Evolutionary conservation across 75 land plant species (phyloP).

Genomic region (Azolla pinnata): DNA sequence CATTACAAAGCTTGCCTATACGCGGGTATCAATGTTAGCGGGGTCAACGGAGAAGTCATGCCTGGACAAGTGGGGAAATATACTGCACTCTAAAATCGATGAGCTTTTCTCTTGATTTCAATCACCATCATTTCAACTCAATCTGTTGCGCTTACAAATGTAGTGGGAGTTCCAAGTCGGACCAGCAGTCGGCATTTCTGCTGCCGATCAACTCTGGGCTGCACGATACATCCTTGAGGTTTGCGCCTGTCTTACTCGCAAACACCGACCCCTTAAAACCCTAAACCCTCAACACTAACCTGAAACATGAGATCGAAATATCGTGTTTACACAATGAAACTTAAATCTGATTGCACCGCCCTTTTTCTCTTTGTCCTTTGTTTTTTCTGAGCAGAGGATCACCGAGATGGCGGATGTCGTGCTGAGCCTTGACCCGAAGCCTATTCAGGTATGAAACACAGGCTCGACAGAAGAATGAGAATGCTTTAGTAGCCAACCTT

Average conservation of each 20-base stretch:
- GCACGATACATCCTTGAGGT: constrained; percentile 67
- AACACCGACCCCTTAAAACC: too few relatives aligned
- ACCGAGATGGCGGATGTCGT: constrained; percentile 70
- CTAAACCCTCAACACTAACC: too few relatives aligned
- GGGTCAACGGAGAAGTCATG: constrained; percentile 84
- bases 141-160: background rate
- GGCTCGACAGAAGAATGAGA: too few relatives aligned
- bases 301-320: too few relatives aligned
- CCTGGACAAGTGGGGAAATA: constrained; percentile 45
- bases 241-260: background rate
- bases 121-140: background rate
- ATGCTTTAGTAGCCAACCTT: background rate
- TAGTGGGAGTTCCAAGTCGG: constrained; percentile 93
- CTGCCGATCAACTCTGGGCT: constrained; percentile 55
- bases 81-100: too few relatives aligned
- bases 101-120: background rate
- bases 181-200: constrained; percentile 53
- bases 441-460: constrained; percentile 29
- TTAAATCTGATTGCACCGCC: background rate
- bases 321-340: too few relatives aligned
- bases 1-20: constrained; percentile 72
- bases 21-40: constrained; percentile 68
- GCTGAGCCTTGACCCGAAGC: constrained; percentile 61
- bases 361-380: background rate
- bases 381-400: constrained; percentile 43